Evolutionary conservation across 2,329 filamentous ascomycete genomes (phyloP), one percentile per base, ranked within the genome.

Genomic region (Triangularia setosa): DNA sequence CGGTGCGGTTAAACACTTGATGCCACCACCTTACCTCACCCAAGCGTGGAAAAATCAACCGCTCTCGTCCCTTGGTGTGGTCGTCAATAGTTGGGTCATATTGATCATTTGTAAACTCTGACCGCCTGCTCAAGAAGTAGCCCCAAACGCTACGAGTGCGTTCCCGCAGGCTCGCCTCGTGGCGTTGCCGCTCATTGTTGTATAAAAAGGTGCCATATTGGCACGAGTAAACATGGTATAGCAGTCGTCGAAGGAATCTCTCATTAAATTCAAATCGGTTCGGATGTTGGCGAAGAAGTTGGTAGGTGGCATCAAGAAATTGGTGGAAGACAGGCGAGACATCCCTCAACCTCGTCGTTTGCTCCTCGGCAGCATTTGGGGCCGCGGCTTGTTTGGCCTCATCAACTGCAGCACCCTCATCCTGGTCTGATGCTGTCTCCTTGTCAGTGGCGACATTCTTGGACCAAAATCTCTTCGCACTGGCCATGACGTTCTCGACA

Each of bases 151-250:
- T 96, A 3, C 90, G 84, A 3, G 93, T 96, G 61, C 86, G 84
- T 71, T 93, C 88, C 44, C 82, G 80, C 0, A 91, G 87, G 27
- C 81, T 83, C 23, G 86, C 84, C 53, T 95, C 90, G 16, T 86
- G 80, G 3, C 95, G 88, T 72, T 97, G 91, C 73, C 93, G 95
- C 75, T 99, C 95, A 63, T 87, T 96, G 78, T 99, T 97, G 77
- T 91, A 97, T 4, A 99, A 82, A 75, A 99, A 99, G 0, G 94
- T 97, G 55, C 95, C 95, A 68, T 97, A 99, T 75, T 99, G 95
- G 69, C 93, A 97, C 0, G 94, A 94, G 74, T 98, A 94, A 1
- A 96, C 84, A 75, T 99, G 95, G 74, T 98, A 99, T 1, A 98
- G 82, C 2, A 99, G 81, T 21, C 95, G 87, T 25, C 92, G 86